Evolutionary conservation across 495 filamentous ascomycete species (phyloP).

Genomic region (Letharia lupina): DNA sequence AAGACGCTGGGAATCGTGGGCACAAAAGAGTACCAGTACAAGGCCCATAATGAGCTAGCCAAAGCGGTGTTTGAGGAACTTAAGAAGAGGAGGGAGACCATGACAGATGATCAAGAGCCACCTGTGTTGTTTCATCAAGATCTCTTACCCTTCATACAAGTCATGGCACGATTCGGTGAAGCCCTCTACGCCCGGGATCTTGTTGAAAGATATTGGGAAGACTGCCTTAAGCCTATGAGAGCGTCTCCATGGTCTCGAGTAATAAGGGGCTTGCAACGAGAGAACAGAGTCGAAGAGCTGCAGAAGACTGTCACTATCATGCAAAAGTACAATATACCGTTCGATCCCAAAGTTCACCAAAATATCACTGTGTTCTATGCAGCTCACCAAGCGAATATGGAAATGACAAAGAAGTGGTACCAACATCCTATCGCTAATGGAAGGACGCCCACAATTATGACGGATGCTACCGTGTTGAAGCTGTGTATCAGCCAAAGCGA

Average conservation of each 20-base stretch:
- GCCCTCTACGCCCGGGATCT: conserved; percentile 49
- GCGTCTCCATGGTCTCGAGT: conserved; percentile 50
- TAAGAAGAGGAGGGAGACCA: conserved; percentile 23
- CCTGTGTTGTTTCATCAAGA: conserved; percentile 29
- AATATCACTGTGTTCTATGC: conserved; percentile 48
- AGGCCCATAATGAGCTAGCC: conserved; percentile 46
- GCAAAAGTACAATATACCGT: conserved; percentile 23
- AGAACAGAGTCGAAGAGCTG: conserved; percentile 43
- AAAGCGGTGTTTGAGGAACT: conserved; percentile 49
- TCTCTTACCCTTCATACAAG: conserved; percentile 44
- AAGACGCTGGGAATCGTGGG: conserved; percentile 28
- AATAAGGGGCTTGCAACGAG: conserved; percentile 56
- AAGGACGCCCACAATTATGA: conserved; percentile 35
- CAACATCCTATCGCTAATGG: conserved; percentile 43
- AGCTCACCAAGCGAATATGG: conserved; percentile 36
- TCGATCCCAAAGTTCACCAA: conserved; percentile 34
- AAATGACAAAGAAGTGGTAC: conserved; percentile 56
- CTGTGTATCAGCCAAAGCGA: conserved; percentile 52
- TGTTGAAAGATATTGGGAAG: conserved; percentile 39
- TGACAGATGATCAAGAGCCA: conserved; percentile 31
- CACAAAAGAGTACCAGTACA: conserved; percentile 27
- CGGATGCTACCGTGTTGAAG: conserved; percentile 44
- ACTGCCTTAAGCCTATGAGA: conserved; percentile 26
- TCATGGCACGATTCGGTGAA: conserved; percentile 50
- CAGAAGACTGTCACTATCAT: conserved; percentile 35